Conservation (phyloP, 2,329 filamentous ascomycete species). For the Bipolaris oryzae region DNA sequence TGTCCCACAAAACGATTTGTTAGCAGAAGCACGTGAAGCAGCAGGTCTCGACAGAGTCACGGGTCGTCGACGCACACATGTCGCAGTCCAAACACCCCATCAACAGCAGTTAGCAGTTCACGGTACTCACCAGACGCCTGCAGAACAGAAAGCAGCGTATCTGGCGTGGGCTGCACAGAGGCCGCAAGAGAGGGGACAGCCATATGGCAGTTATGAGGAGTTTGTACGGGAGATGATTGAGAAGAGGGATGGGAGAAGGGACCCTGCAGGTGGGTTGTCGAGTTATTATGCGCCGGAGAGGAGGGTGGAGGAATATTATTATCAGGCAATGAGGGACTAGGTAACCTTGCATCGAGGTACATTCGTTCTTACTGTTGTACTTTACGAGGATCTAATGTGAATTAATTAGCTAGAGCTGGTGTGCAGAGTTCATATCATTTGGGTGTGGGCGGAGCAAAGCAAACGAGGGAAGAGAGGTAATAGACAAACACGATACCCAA, state of each 20-base stretch:
- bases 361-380: neutral
- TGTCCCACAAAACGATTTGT: slow-evolving; percentile 8
- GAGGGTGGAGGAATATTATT: slow-evolving; percentile 30
- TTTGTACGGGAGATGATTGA: slow-evolving; percentile 20
- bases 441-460: neutral
- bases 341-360: no score
- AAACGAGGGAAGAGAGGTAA: neutral
- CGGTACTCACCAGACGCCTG: neutral
- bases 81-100: neutral
- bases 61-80: slow-evolving; percentile 6
- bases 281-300: slow-evolving; percentile 36
- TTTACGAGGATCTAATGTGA: no score
- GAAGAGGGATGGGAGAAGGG: slow-evolving; percentile 20
- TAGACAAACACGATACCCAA: no score
- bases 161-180: slow-evolving; percentile 11
- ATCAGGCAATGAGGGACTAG: slow-evolving; percentile 12
- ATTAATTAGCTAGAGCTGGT: no score
- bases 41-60: slow-evolving; percentile 29
- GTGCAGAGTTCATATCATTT: no score
- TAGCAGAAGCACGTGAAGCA: slow-evolving; percentile 30
- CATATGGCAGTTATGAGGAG: slow-evolving; percentile 18
- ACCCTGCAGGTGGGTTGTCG: slow-evolving; percentile 3
- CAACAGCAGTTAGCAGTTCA: neutral
- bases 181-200: slow-evolving; percentile 12
- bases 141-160: slow-evolving; percentile 11